These are phyloP conservation scores for Linnemannia exigua DNA, from an alignment of 192 early-diverging fungal species.

Conservation along the genomic window DNA sequence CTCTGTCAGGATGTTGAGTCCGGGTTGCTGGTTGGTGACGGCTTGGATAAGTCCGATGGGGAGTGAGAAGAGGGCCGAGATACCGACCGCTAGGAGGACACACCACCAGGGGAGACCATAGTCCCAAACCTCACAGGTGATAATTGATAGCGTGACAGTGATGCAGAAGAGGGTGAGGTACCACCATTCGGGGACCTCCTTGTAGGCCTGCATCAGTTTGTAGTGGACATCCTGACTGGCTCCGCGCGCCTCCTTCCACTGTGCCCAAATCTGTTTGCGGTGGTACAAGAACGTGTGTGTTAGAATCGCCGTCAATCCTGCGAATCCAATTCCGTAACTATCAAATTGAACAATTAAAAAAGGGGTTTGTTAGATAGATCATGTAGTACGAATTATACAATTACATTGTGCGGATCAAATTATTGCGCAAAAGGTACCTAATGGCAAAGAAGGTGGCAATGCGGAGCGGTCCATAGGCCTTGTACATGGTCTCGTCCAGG, in stretches of 20 bases:
- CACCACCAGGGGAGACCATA: constrained; percentile 68
- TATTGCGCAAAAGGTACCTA: constrained; percentile 25
- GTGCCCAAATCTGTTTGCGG: constrained; percentile 67
- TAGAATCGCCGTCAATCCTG: constrained; percentile 71
- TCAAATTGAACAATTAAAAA: not conserved
- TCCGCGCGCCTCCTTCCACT: constrained; percentile 57
- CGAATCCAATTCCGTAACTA: constrained; percentile 68
- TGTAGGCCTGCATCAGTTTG: constrained; percentile 62
- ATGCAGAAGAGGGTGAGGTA: constrained; percentile 60
- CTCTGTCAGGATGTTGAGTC: constrained; percentile 71
- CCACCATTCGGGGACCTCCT: constrained; percentile 72
- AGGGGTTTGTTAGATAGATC: not conserved
- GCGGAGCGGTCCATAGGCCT: constrained; percentile 60
- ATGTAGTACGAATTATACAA: not conserved
- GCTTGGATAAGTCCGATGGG: constrained; percentile 76
- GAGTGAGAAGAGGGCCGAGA: constrained; percentile 62
- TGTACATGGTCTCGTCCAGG: constrained; percentile 58
- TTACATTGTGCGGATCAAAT: not conserved
- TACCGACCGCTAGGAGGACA: constrained; percentile 58
- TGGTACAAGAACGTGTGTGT: constrained; percentile 74
- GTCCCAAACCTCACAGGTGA: constrained; percentile 52
- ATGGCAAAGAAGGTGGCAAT: constrained; percentile 65
- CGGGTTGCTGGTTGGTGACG: constrained; percentile 66
- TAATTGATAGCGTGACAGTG: constrained; percentile 56
- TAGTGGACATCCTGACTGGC: constrained; percentile 55